These are phyloP conservation scores for Cercospora zeae-maydis DNA, from an alignment of 2,329 filamentous ascomycete genomes.

Conservation along the genomic window DNA sequence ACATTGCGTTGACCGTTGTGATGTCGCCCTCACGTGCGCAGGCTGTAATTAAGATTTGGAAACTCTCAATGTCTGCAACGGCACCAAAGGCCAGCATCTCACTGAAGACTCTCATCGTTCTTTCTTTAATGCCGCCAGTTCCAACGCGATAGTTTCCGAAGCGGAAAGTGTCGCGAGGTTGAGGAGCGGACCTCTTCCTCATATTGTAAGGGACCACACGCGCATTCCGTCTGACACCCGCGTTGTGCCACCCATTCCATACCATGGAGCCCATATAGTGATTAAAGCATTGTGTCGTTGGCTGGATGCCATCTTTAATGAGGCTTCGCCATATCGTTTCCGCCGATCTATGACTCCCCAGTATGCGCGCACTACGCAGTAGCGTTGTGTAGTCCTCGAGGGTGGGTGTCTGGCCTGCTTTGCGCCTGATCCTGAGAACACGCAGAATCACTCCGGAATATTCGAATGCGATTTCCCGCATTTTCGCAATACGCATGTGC, in stretches of 20 bases:
- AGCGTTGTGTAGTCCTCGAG: slow-evolving; percentile 52
- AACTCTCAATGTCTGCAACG: slow-evolving; percentile 51
- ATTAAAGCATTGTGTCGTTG: slow-evolving; percentile 54
- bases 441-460: slow-evolving; percentile 40
- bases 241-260: slow-evolving; percentile 39
- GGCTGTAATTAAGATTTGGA: slow-evolving; percentile 52
- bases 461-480: slow-evolving; percentile 40
- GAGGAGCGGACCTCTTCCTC: slow-evolving; percentile 15
- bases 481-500: slow-evolving; percentile 41
- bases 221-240: slow-evolving; percentile 40
- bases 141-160: slow-evolving; percentile 31
- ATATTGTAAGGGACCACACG: slow-evolving; percentile 38
- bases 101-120: slow-evolving; percentile 42
- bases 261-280: slow-evolving; percentile 50
- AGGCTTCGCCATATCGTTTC: slow-evolving; percentile 48
- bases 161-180: neutral
- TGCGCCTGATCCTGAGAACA: slow-evolving; percentile 40
- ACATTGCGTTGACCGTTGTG: slow-evolving; percentile 44
- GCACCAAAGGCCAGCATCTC: slow-evolving; percentile 48
- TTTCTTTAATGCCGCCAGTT: slow-evolving; percentile 30
- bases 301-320: slow-evolving; percentile 38
- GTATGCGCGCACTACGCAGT: slow-evolving; percentile 50
- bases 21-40: slow-evolving; percentile 53
- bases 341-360: slow-evolving; percentile 46
- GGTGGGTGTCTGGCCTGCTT: slow-evolving; percentile 38